Conservation (phyloP, 2,329 filamentous ascomycete species). For the Talaromyces sp. region DNA sequence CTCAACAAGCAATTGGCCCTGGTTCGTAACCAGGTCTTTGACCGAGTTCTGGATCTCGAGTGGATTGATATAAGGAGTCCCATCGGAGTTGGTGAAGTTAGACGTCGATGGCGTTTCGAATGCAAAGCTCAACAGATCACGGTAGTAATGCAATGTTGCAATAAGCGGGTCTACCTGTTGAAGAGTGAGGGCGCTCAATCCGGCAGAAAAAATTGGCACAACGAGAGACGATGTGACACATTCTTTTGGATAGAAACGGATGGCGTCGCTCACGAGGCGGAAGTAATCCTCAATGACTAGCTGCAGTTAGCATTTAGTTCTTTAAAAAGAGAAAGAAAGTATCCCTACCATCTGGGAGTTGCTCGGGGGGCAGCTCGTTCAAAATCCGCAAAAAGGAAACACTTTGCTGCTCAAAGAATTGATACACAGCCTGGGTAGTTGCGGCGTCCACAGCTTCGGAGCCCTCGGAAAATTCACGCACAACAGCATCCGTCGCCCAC, state of each 20-base stretch:
- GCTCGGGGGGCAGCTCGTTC: constrained; percentile 72
- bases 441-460: constrained; percentile 74
- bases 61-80: constrained; percentile 57
- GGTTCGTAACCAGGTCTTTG: constrained; percentile 62
- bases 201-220: constrained; percentile 78
- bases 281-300: constrained; percentile 93
- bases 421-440: constrained; percentile 85
- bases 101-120: constrained; percentile 61
- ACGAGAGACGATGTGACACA: constrained; percentile 76
- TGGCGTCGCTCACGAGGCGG: constrained; percentile 82
- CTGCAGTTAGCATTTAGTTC: constrained; percentile 12
- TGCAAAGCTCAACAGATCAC: constrained; percentile 86
- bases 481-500: constrained; percentile 94
- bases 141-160: constrained; percentile 86
- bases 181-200: constrained; percentile 77
- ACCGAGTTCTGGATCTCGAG: constrained; percentile 69
- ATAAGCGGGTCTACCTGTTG: constrained; percentile 90
- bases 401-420: constrained; percentile 91
- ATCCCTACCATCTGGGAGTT: constrained; percentile 62
- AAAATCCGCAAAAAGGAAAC: constrained; percentile 84
- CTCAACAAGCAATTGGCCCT: constrained; percentile 77
- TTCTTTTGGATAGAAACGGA: constrained; percentile 86
- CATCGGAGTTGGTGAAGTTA: constrained; percentile 58
- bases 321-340: neutral
- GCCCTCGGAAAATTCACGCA: constrained; percentile 91